Evolutionary conservation across 83 land plant genomes (phyloP).

Genomic region (Thuja plicata): DNA sequence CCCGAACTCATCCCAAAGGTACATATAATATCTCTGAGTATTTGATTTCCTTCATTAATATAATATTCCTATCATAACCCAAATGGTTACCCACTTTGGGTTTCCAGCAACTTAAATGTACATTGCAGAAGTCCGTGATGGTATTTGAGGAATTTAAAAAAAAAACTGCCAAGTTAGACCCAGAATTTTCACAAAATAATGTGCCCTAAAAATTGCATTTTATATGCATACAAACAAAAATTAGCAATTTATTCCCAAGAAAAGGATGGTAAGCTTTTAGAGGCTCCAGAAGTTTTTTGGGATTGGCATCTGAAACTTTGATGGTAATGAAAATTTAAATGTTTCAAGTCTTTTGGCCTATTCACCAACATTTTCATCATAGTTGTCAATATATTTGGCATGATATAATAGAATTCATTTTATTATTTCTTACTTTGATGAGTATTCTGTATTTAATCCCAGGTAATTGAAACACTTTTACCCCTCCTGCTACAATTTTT

Average conservation of each 20-base stretch:
- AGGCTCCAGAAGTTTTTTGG: not conserved
- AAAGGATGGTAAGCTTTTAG: too few species aligned
- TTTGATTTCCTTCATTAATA: not conserved
- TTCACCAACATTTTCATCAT: too few species aligned
- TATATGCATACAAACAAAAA: too few species aligned
- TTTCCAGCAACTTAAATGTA: not conserved
- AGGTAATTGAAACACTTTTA: too few species aligned
- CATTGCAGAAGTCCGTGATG: too few species aligned
- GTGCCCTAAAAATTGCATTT: not conserved
- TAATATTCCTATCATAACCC: not conserved
- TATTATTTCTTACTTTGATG: too few species aligned
- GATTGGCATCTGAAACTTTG: not conserved
- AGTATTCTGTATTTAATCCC: too few species aligned
- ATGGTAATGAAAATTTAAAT: not conserved
- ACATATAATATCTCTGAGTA: constrained; percentile 14
- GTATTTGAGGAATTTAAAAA: too few species aligned
- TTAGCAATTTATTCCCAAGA: not conserved
- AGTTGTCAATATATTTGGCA: too few species aligned
- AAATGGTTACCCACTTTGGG: too few species aligned
- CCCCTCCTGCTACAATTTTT: too few species aligned
- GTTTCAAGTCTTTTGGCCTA: not conserved
- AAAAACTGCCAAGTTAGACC: not conserved
- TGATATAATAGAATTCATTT: too few species aligned
- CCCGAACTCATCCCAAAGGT: constrained; percentile 62
- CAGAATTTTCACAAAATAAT: not conserved